A percentile compares a stretch with the other conserved stretches of the same genome.
phyloP scores from a whole-genome alignment of 352 stramenopile genomes.

The Thalassiosira livingstoniorum region DNA sequence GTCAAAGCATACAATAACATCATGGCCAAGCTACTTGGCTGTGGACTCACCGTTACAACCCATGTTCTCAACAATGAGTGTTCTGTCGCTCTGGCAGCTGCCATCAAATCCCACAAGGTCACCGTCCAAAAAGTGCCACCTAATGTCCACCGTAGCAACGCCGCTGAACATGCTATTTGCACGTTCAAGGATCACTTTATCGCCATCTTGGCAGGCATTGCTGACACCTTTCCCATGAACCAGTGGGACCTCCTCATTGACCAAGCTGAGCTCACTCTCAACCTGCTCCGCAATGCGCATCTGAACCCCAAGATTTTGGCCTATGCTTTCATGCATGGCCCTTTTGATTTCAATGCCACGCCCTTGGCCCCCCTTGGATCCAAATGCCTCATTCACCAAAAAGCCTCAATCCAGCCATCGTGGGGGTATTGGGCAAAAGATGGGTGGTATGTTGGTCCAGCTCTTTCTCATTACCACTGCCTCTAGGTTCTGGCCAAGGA shows the following conservation, averaged over 20 bases:
- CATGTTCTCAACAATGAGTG: no score
- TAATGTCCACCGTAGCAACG: slow-evolving; percentile 43
- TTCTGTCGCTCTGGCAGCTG: no score
- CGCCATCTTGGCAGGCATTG: slow-evolving; percentile 18
- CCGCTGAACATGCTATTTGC: slow-evolving; percentile 53
- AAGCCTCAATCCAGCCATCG: slow-evolving; percentile 18
- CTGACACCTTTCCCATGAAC: slow-evolving; percentile 39
- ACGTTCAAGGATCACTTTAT: slow-evolving; percentile 67
- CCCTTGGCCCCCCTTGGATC: slow-evolving; percentile 48
- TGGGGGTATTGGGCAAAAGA: slow-evolving; percentile 28
- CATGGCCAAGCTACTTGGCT: no score
- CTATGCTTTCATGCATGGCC: slow-evolving; percentile 16
- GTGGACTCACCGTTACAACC: no score
- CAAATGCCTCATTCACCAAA: slow-evolving; percentile 34
- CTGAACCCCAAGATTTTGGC: slow-evolving; percentile 50
- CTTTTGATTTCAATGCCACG: slow-evolving; percentile 38
- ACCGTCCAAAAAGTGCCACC: slow-evolving; percentile 43
- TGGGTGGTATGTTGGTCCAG: slow-evolving; percentile 47
- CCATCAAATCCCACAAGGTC: no score
- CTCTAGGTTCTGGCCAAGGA: not conserved
- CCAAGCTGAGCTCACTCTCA: slow-evolving; percentile 34
- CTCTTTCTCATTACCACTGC: slow-evolving; percentile 51
- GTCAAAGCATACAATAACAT: no score
- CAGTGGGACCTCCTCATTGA: slow-evolving; percentile 45
- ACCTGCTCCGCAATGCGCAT: slow-evolving; percentile 36